Evolutionary conservation across 1,139 yeast species (phyloP).

Genomic region (Debaryomyces psychrophilus): DNA sequence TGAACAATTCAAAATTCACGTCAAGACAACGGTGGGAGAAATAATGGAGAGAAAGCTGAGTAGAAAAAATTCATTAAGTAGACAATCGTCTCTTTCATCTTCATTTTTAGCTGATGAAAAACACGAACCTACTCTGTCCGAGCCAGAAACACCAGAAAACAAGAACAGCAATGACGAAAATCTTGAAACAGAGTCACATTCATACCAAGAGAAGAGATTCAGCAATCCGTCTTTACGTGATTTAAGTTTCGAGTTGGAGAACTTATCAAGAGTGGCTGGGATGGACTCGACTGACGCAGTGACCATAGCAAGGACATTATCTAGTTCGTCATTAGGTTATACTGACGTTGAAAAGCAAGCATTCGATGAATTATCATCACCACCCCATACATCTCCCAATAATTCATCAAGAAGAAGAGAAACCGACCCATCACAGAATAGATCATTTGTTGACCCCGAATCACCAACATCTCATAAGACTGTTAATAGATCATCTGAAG

Average conservation of each 20-base stretch:
- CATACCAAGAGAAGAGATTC: conserved; percentile 21
- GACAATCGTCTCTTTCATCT: conserved; percentile 36
- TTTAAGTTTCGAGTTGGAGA: conserved; percentile 67
- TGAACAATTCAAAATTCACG: conserved; percentile 82
- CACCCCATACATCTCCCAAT: conserved; percentile 26
- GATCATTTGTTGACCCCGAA: conserved; percentile 17
- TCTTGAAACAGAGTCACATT: conserved; percentile 8
- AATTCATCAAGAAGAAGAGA: conserved; percentile 10
- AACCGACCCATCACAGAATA: conserved; percentile 13
- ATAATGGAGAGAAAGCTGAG: conserved; percentile 53
- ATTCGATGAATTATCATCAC: conserved; percentile 40
- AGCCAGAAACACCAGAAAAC: conserved; percentile 3
- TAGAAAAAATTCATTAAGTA: conserved; percentile 32
- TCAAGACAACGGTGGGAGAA: conserved; percentile 78
- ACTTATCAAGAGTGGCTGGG: conserved; percentile 69
- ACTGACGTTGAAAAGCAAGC: conserved; percentile 55
- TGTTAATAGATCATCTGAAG: conserved; percentile 4
- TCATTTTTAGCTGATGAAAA: conserved; percentile 19
- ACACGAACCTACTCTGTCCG: conserved; percentile 8
- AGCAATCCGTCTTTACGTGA: conserved; percentile 66
- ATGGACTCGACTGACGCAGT: conserved; percentile 74
- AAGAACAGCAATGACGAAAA: conserved; percentile 8
- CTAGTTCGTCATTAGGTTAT: conserved; percentile 60
- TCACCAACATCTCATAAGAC: conserved; percentile 19
- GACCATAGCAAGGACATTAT: conserved; percentile 70